phyloP scores from a whole-genome alignment of 2,329 filamentous ascomycete genomes.

The Monosporascus sp. region DNA sequence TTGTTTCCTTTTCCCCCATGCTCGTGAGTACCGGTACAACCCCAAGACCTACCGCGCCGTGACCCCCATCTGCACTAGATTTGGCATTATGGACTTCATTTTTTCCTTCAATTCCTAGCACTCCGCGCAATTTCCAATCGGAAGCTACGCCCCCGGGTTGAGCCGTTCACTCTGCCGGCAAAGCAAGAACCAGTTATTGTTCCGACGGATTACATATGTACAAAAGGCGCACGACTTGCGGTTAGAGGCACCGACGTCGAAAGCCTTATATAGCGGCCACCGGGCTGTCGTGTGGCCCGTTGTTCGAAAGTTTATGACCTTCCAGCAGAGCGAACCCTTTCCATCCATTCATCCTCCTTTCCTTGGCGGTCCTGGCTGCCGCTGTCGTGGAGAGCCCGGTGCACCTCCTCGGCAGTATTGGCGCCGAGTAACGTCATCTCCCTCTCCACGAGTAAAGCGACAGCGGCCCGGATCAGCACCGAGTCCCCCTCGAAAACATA shows the following conservation, averaged over 20 bases:
- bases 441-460: conserved; percentile 56
- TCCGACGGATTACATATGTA: not conserved
- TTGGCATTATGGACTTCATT: not conserved
- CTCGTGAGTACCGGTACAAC: too few relatives aligned
- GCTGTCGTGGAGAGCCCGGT: conserved; percentile 29
- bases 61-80: not conserved
- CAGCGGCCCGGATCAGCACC: conserved; percentile 63
- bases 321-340: conserved; percentile 16
- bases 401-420: conserved; percentile 39
- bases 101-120: not conserved
- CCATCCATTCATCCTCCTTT: conserved; percentile 24
- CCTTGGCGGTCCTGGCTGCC: conserved; percentile 13
- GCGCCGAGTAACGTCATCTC: conserved; percentile 48
- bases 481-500: conserved; percentile 78
- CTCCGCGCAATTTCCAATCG: not conserved
- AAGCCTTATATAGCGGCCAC: not conserved
- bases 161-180: not conserved
- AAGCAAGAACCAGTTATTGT: not conserved
- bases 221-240: not conserved
- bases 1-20: too few relatives aligned
- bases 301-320: conserved; percentile 9
- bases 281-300: not conserved
- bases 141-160: not conserved
- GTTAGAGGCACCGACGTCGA: not conserved
- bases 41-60: too few relatives aligned